These are phyloP conservation scores for Rhodamnia argentea DNA, from an alignment of 345 rosid genomes.

Conservation along the genomic window DNA sequence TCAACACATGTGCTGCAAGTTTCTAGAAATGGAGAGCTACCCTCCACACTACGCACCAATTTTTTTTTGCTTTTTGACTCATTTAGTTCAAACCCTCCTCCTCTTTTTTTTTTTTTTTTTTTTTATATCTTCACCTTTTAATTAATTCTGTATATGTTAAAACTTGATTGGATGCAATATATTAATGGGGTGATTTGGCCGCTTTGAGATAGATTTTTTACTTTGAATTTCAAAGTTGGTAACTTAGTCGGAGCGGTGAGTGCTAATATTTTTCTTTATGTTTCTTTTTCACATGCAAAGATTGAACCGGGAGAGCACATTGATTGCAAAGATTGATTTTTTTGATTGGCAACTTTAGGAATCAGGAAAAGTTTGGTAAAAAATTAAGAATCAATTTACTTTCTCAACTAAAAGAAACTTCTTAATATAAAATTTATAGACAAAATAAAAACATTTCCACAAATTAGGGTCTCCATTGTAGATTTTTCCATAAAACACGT, in stretches of 20 bases:
- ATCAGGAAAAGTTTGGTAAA: neutral
- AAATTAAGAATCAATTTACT: neutral
- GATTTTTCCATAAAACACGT: neutral
- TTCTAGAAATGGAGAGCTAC: neutral
- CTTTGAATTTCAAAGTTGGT: neutral
- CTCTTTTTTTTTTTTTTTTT: neutral
- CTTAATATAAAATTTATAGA: neutral
- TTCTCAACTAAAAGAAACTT: neutral
- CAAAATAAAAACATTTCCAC: neutral
- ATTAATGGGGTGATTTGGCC: neutral
- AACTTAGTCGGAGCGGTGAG: neutral
- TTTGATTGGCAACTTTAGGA: neutral
- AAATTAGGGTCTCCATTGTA: neutral
- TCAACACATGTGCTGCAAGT: neutral
- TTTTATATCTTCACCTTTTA: neutral
- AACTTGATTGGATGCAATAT: neutral
- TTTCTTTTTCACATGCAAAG: neutral
- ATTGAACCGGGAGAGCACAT: neutral
- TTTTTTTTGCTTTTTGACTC: neutral
- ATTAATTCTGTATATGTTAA: neutral
- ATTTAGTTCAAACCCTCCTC: neutral
- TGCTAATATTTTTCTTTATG: neutral
- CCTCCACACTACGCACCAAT: neutral
- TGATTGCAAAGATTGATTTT: neutral
- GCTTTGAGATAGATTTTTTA: neutral